These are phyloP conservation scores for Chaetomiaceae sp. DNA, from an alignment of 2,329 filamentous ascomycete species.

Conservation along the genomic window DNA sequence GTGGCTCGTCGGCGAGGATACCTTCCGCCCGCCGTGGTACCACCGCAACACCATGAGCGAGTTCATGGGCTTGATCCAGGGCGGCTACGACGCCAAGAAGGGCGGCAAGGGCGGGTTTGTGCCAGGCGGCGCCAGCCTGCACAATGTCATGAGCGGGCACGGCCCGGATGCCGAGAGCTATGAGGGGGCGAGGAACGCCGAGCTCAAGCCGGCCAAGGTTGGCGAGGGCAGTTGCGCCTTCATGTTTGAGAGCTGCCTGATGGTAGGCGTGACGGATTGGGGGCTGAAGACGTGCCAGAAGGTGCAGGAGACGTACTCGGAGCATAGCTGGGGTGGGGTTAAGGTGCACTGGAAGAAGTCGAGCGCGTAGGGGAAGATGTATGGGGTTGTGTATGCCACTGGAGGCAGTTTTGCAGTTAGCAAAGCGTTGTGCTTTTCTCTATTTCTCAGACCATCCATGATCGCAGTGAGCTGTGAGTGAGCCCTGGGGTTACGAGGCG, in stretches of 20 bases:
- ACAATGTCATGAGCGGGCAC: constrained; percentile 68
- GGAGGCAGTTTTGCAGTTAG: neutral
- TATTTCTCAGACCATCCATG: neutral
- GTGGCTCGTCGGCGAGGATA: constrained; percentile 66
- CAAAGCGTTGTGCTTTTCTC: neutral
- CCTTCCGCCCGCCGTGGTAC: constrained; percentile 69
- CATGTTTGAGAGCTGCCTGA: constrained; percentile 65
- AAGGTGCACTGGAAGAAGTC: constrained; percentile 55
- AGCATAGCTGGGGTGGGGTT: constrained; percentile 73
- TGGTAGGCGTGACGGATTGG: constrained; percentile 70
- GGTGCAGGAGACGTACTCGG: constrained; percentile 65
- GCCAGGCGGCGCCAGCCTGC: constrained; percentile 56
- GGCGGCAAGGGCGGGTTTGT: constrained; percentile 51
- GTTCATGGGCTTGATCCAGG: constrained; percentile 58
- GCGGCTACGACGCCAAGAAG: constrained; percentile 59
- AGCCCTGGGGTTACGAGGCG: too few relatives aligned
- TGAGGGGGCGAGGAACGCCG: constrained; percentile 52
- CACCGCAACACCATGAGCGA: constrained; percentile 66
- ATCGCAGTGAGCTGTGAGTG: too few relatives aligned
- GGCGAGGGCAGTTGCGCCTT: constrained; percentile 60
- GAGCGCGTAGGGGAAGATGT: neutral
- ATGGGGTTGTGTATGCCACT: neutral
- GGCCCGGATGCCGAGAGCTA: constrained; percentile 56
- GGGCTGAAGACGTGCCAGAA: constrained; percentile 56
- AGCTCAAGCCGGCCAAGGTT: constrained; percentile 53